Percentiles rank a stretch among this genome's conserved stretches.
These are phyloP conservation scores for Dendrobium officinale DNA, from an alignment of 106 monocot species.

Conservation along the genomic window DNA sequence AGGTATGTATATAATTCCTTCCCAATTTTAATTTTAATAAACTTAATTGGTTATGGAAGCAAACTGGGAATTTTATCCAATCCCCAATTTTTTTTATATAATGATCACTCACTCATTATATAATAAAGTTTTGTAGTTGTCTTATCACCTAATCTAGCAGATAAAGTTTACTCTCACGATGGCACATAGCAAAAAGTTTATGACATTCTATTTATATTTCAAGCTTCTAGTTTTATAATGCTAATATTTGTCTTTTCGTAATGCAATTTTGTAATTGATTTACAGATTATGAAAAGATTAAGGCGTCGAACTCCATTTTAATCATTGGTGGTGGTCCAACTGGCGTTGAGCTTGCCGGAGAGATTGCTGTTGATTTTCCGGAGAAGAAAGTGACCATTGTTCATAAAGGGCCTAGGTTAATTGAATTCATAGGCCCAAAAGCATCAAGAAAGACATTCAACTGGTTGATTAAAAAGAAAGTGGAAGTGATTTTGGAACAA, in stretches of 20 bases:
- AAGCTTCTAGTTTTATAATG: too few relatives aligned
- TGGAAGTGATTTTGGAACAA: conserved; percentile 20
- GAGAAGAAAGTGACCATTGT: conserved; percentile 29
- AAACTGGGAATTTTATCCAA: not conserved
- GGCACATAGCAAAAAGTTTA: too few relatives aligned
- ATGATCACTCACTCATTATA: too few relatives aligned
- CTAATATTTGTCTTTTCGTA: too few relatives aligned
- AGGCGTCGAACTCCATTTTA: conserved; percentile 17
- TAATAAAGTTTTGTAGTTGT: too few relatives aligned
- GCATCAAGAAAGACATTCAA: conserved; percentile 18
- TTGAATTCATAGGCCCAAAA: conserved; percentile 22
- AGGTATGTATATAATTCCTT: conserved; percentile 13
- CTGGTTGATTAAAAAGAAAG: conserved; percentile 23
- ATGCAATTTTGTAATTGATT: not conserved
- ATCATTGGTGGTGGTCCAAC: conserved; percentile 26
- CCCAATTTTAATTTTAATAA: not conserved
- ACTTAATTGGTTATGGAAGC: not conserved
- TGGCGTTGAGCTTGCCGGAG: conserved; percentile 25
- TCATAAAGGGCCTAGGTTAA: conserved; percentile 19
- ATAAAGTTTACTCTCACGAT: too few relatives aligned
- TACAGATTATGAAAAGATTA: conserved; percentile 22
- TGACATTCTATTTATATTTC: too few relatives aligned
- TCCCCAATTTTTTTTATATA: too few relatives aligned
- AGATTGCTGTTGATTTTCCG: conserved; percentile 23
- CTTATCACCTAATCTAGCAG: too few relatives aligned